Conservation (phyloP, 805 yeast genomes). For the Candida dajiaensis region DNA sequence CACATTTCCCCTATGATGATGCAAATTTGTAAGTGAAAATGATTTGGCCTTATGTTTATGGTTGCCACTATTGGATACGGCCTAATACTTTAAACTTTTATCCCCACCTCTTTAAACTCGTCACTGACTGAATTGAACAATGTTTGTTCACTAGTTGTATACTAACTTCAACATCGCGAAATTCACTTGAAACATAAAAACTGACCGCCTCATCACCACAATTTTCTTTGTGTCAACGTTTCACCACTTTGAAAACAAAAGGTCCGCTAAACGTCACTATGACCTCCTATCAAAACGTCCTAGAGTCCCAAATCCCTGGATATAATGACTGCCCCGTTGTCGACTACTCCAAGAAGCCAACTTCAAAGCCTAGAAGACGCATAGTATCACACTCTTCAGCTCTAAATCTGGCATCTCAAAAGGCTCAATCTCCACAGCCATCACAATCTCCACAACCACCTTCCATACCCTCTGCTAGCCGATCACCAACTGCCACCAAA, state of each 20-base stretch:
- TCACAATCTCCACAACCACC: neutral
- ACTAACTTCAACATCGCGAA: too few relatives aligned
- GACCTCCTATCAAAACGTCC: conserved; percentile 31
- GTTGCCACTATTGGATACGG: too few relatives aligned
- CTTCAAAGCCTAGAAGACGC: conserved; percentile 1
- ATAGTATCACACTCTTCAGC: conserved; percentile 1
- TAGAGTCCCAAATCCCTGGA: conserved; percentile 36
- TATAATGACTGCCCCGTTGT: conserved; percentile 38
- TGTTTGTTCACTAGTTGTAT: too few relatives aligned
- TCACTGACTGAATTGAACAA: too few relatives aligned
- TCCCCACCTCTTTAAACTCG: too few relatives aligned
- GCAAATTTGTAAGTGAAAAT: too few relatives aligned
- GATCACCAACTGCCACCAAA: neutral
- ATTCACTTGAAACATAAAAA: neutral
- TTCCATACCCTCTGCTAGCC: neutral
- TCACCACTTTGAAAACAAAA: neutral
- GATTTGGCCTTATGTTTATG: too few relatives aligned
- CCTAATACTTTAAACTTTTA: too few relatives aligned
- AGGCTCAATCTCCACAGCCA: neutral
- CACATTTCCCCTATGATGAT: too few relatives aligned
- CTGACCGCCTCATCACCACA: too few relatives aligned
- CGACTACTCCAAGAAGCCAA: conserved; percentile 5
- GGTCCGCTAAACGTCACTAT: neutral
- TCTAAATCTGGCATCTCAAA: neutral
- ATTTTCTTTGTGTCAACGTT: neutral